phyloP scores from a whole-genome alignment of 2,329 filamentous ascomycete genomes.

The Ceratocystis cacaofunesta region DNA sequence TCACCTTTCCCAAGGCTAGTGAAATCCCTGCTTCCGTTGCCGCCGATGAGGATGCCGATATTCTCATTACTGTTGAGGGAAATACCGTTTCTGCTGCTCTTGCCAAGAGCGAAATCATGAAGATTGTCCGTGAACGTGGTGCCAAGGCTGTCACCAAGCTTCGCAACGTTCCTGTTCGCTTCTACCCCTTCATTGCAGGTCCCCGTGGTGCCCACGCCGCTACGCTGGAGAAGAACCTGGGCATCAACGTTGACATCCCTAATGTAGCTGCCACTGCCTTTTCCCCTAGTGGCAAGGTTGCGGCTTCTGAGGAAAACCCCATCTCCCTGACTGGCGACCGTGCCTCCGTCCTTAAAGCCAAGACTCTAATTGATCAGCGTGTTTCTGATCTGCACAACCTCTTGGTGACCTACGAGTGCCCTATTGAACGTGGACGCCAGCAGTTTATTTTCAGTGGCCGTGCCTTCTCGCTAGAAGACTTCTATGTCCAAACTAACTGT shows the following conservation, averaged over 20 bases:
- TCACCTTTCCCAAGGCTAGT: conserved; percentile 75
- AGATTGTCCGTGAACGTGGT: conserved; percentile 74
- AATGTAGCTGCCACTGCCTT: conserved; percentile 26
- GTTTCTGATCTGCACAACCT: conserved; percentile 62
- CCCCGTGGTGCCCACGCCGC: conserved; percentile 53
- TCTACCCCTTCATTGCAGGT: conserved; percentile 89
- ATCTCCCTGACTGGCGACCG: conserved; percentile 84
- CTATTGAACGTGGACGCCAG: conserved; percentile 74
- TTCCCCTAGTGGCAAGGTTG: conserved; percentile 27
- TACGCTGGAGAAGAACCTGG: conserved; percentile 60
- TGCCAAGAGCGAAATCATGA: conserved; percentile 69
- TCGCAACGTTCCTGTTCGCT: conserved; percentile 73
- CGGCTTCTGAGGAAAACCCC: conserved; percentile 50
- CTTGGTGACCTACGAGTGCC: conserved; percentile 61
- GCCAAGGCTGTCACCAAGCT: conserved; percentile 70
- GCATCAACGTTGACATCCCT: conserved; percentile 73
- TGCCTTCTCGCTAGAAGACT: conserved; percentile 66
- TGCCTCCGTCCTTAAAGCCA: conserved; percentile 61
- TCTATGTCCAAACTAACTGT: conserved; percentile 83
- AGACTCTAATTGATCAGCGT: conserved; percentile 64
- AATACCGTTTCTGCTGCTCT: conserved; percentile 77
- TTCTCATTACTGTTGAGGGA: conserved; percentile 80
- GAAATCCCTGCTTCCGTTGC: conserved; percentile 39
- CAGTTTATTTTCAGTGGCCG: conserved; percentile 76
- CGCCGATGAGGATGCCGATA: conserved; percentile 66